phyloP scores from a whole-genome alignment of 2,329 filamentous ascomycete genomes.

The Exophiala alcalophila region DNA sequence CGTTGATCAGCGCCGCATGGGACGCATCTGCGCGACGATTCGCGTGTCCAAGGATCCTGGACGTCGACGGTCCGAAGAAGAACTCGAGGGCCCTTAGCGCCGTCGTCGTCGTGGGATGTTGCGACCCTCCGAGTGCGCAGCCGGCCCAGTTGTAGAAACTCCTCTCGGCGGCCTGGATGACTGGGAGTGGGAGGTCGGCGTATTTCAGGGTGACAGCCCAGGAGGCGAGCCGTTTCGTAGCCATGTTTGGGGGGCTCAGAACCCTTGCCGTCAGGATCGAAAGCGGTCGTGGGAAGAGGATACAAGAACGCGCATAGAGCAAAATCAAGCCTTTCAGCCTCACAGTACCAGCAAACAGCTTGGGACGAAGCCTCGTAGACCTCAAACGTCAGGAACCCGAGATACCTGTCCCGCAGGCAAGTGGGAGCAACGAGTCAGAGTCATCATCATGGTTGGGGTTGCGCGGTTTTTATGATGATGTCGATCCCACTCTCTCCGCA shows the following conservation, averaged over 20 bases:
- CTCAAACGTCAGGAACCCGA: too few relatives aligned
- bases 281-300: too few relatives aligned
- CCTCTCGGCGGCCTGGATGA: constrained; percentile 45
- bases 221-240: constrained; percentile 47
- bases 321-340: too few relatives aligned
- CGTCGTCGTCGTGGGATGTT: constrained; percentile 45
- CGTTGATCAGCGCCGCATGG: constrained; percentile 53
- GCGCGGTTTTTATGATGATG: too few relatives aligned
- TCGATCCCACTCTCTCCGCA: too few relatives aligned
- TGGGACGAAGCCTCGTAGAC: too few relatives aligned
- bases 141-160: constrained; percentile 56
- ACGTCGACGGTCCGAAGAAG: constrained; percentile 40
- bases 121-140: constrained; percentile 52
- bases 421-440: too few relatives aligned
- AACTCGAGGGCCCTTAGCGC: constrained; percentile 37
- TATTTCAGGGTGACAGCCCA: constrained; percentile 48
- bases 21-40: constrained; percentile 13
- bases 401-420: too few relatives aligned
- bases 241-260: constrained; percentile 28
- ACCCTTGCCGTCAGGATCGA: too few relatives aligned
- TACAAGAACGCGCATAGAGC: too few relatives aligned
- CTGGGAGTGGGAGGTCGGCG: constrained; percentile 40
- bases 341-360: too few relatives aligned
- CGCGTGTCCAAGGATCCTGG: constrained; percentile 36
- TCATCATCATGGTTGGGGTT: too few relatives aligned